Evolutionary conservation across 495 filamentous ascomycete species (phyloP).

Genomic region (Podospora tetraspora): DNA sequence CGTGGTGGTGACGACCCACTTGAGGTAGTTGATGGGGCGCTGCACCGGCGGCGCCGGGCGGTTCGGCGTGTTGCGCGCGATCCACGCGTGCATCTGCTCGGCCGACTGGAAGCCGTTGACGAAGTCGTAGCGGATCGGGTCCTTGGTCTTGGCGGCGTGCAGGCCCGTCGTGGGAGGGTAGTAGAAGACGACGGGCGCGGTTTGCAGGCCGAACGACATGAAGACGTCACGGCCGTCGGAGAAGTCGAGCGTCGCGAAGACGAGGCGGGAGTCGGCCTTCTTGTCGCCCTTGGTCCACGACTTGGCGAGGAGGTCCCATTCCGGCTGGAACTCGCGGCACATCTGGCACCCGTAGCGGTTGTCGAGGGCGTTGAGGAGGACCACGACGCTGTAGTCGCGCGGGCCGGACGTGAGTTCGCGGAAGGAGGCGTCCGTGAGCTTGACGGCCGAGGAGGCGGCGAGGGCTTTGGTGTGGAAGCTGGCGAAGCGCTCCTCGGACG

Average conservation of each 20-base stretch:
- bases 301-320: slow-evolving; percentile 83
- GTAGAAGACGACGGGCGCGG: slow-evolving; percentile 80
- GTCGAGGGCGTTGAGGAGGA: slow-evolving; percentile 86
- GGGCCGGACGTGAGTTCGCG: slow-evolving; percentile 67
- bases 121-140: slow-evolving; percentile 84
- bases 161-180: slow-evolving; percentile 89
- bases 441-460: slow-evolving; percentile 58
- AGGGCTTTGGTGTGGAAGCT: slow-evolving; percentile 62
- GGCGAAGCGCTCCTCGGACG: slow-evolving; percentile 54
- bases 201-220: slow-evolving; percentile 91
- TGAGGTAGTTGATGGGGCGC: slow-evolving; percentile 82
- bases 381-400: slow-evolving; percentile 74
- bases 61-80: slow-evolving; percentile 69
- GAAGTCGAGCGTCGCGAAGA: slow-evolving; percentile 90
- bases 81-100: slow-evolving; percentile 72
- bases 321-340: slow-evolving; percentile 86
- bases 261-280: slow-evolving; percentile 60
- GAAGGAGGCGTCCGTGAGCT: slow-evolving; percentile 72
- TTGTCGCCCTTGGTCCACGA: slow-evolving; percentile 85
- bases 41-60: slow-evolving; percentile 67
- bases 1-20: slow-evolving; percentile 62
- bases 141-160: slow-evolving; percentile 60
- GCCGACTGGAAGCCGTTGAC: slow-evolving; percentile 71
- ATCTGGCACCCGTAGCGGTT: slow-evolving; percentile 77
- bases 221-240: slow-evolving; percentile 78